A percentile compares a stretch with the other conserved stretches of the same genome.
Conservation (phyloP, 2,329 filamentous ascomycete species). For the Fusarium tricinctum region DNA sequence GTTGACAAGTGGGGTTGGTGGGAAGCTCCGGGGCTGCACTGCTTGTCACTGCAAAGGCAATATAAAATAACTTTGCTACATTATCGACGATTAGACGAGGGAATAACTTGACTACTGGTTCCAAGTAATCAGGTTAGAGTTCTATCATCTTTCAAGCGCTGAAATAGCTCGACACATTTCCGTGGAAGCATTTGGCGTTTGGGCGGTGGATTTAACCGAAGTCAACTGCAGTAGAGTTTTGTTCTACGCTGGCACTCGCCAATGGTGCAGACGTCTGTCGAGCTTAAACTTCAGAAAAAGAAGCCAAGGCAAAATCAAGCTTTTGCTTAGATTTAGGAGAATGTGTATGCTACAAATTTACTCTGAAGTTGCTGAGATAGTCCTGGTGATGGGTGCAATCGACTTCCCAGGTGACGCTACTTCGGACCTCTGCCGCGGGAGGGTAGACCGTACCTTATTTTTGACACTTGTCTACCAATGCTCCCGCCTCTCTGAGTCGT, state of each 20-base stretch:
- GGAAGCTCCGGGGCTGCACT: background rate
- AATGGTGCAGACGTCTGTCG: background rate
- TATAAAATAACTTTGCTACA: background rate
- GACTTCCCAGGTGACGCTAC: background rate
- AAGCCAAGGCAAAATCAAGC: background rate
- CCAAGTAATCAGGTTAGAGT: no score
- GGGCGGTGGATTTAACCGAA: background rate
- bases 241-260: background rate
- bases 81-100: background rate
- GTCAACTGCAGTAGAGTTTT: background rate
- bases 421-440: background rate
- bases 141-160: background rate
- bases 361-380: background rate
- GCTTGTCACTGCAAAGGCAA: background rate
- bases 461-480: background rate
- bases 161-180: background rate
- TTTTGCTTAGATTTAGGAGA: background rate
- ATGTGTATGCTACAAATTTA: background rate
- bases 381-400: background rate
- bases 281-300: background rate
- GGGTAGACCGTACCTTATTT: background rate
- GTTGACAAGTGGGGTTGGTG: background rate
- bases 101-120: no score
- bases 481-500: background rate
- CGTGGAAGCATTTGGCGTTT: background rate